Conservation (phyloP, 768 basidiomycete species). For the Pleurotus giganteus region DNA sequence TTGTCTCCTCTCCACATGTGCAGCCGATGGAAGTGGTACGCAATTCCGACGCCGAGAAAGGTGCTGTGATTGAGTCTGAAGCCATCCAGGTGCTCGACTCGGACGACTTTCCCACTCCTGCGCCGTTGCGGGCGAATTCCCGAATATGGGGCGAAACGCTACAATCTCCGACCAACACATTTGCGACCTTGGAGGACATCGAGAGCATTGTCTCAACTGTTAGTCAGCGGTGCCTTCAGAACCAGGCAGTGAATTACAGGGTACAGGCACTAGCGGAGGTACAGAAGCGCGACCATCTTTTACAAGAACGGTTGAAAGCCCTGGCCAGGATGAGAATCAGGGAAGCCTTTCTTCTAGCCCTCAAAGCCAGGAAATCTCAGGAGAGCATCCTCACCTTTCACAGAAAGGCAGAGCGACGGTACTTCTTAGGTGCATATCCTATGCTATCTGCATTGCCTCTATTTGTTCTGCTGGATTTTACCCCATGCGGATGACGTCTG, state of each 20-base stretch:
- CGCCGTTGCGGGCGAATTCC: neutral
- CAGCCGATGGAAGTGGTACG: neutral
- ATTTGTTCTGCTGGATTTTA: too few species aligned
- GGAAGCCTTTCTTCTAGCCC: constrained; percentile 5
- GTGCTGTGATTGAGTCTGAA: too few species aligned
- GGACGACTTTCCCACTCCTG: too few species aligned
- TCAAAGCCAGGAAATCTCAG: neutral
- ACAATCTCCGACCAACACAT: neutral
- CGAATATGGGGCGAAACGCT: neutral
- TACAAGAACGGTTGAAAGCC: neutral
- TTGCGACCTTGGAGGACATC: neutral
- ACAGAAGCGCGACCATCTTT: neutral
- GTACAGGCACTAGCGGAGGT: neutral
- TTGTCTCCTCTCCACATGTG: neutral
- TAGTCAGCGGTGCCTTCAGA: neutral
- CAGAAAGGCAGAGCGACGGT: constrained; percentile 43
- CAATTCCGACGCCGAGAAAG: neutral
- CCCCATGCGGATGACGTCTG: too few species aligned
- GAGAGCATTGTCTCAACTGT: constrained; percentile 4
- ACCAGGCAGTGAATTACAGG: neutral
- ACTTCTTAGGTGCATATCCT: constrained; percentile 37
- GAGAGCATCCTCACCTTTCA: constrained; percentile 27
- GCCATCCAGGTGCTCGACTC: too few species aligned
- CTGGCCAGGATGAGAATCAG: neutral
- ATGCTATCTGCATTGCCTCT: neutral